Evolutionary conservation across 495 filamentous ascomycete genomes (phyloP).

Genomic region (Lasiosphaeria miniovina): DNA sequence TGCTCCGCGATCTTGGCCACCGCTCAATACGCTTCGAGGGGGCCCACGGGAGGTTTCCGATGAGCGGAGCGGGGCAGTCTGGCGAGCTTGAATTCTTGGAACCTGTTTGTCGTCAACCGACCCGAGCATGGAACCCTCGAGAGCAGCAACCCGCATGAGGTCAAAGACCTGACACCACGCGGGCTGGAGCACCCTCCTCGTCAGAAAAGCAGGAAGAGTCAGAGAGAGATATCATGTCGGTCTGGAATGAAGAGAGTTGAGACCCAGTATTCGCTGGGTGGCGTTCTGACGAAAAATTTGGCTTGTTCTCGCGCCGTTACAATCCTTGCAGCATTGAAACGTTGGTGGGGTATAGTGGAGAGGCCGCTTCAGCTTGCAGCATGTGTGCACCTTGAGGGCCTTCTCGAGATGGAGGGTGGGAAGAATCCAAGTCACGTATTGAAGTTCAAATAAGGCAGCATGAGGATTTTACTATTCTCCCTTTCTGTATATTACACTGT

Average conservation of each 20-base stretch:
- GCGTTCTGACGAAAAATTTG: not conserved
- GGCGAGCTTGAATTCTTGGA: not conserved
- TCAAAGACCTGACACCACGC: not conserved
- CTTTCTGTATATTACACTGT: no score
- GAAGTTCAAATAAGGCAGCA: no score
- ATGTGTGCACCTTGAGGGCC: no score
- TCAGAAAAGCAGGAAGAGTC: not conserved
- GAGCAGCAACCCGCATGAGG: not conserved
- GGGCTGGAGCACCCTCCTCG: not conserved
- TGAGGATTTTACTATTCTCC: no score
- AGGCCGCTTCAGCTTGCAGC: no score
- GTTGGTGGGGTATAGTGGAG: not conserved
- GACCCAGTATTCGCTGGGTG: not conserved
- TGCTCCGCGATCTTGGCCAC: conserved; percentile 1
- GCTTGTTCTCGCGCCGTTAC: not conserved
- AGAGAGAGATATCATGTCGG: not conserved
- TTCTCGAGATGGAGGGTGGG: no score
- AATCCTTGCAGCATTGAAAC: not conserved
- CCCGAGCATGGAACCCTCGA: not conserved
- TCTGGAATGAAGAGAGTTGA: not conserved
- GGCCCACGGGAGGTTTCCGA: conserved; percentile 6
- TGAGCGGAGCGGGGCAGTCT: conserved; percentile 8
- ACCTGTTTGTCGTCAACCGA: not conserved
- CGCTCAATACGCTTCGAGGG: conserved; percentile 6
- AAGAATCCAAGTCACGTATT: no score